Percentiles rank a stretch among this genome's conserved stretches.
Conservation (phyloP, 2,329 filamentous ascomycete genomes). For the Fusarium pilosicola region DNA sequence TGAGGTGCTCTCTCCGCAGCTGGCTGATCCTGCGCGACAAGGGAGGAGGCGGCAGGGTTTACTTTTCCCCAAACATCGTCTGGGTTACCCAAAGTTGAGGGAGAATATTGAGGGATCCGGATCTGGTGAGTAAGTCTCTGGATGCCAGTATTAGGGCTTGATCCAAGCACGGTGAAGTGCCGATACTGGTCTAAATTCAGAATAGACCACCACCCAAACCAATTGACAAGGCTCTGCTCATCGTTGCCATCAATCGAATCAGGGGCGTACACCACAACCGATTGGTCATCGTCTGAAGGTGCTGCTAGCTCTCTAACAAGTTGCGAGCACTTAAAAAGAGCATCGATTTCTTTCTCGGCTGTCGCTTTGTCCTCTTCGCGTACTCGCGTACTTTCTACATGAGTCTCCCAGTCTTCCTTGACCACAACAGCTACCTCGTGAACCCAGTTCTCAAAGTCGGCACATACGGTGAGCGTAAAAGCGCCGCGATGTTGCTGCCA, state of each 20-base stretch:
- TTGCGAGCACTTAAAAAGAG: slow-evolving; percentile 37
- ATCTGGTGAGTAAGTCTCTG: slow-evolving; percentile 41
- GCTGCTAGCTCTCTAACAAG: slow-evolving; percentile 34
- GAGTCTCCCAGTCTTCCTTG: background rate
- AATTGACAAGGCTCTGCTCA: slow-evolving; percentile 70
- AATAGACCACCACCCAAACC: slow-evolving; percentile 69
- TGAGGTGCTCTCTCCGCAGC: background rate
- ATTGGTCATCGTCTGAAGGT: slow-evolving; percentile 15
- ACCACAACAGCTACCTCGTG: slow-evolving; percentile 42
- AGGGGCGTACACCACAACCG: slow-evolving; percentile 58
- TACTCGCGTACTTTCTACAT: background rate
- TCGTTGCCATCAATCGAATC: slow-evolving; percentile 64
- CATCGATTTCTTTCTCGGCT: slow-evolving; percentile 22
- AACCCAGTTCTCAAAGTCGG: slow-evolving; percentile 46
- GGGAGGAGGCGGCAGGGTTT: slow-evolving; percentile 1
- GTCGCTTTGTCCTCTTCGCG: background rate
- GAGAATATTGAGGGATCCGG: slow-evolving; percentile 46
- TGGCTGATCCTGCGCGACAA: background rate
- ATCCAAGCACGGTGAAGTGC: slow-evolving; percentile 66
- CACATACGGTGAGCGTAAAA: slow-evolving; percentile 46
- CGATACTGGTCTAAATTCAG: slow-evolving; percentile 61
- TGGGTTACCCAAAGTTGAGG: slow-evolving; percentile 50
- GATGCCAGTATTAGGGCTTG: slow-evolving; percentile 40
- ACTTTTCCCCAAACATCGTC: slow-evolving; percentile 42
- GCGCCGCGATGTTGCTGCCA: slow-evolving; percentile 20